phyloP scores from a whole-genome alignment of 129 eudicot genomes.

The Calendula officinalis region DNA sequence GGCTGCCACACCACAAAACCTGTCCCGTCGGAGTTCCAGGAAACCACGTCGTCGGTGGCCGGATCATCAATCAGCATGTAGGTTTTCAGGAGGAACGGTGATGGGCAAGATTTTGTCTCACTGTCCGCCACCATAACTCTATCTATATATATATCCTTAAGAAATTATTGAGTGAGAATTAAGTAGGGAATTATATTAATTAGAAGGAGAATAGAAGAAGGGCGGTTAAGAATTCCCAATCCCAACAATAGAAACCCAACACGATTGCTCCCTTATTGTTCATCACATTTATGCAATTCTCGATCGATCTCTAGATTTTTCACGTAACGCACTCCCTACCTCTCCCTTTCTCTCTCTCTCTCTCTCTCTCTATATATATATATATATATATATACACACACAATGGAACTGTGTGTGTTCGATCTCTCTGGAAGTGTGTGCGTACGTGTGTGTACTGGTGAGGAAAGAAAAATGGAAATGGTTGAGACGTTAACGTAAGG shows the following conservation, averaged over 20 bases:
- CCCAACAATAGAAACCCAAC: slow-evolving; percentile 92
- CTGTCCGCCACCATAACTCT: slow-evolving; percentile 31
- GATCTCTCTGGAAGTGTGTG: slow-evolving; percentile 8
- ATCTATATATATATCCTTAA: slow-evolving; percentile 6
- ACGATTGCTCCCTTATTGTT: slow-evolving; percentile 56
- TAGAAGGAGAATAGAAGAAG: slow-evolving; percentile 71
- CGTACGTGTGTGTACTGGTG: not conserved
- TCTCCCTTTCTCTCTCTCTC: too few relatives aligned
- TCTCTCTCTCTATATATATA: not conserved
- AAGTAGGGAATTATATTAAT: not conserved
- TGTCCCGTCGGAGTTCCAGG: slow-evolving; percentile 78
- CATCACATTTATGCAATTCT: slow-evolving; percentile 55
- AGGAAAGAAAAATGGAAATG: slow-evolving; percentile 10
- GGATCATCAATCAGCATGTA: slow-evolving; percentile 92
- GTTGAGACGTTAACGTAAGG: slow-evolving; percentile 38
- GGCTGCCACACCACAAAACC: slow-evolving; percentile 92
- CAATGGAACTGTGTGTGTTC: too few relatives aligned
- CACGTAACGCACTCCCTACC: too few relatives aligned
- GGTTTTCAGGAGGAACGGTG: slow-evolving; percentile 84
- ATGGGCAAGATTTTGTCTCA: slow-evolving; percentile 55
- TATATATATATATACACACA: too few relatives aligned
- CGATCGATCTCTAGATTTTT: slow-evolving; percentile 12
- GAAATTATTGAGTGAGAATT: slow-evolving; percentile 32
- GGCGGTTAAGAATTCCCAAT: slow-evolving; percentile 88
- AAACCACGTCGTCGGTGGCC: slow-evolving; percentile 57